Percentiles rank a stretch among this genome's conserved stretches.
Evolutionary conservation across 164 flowering plant species (phyloP).

Genomic region (Tetracentron sinense): DNA sequence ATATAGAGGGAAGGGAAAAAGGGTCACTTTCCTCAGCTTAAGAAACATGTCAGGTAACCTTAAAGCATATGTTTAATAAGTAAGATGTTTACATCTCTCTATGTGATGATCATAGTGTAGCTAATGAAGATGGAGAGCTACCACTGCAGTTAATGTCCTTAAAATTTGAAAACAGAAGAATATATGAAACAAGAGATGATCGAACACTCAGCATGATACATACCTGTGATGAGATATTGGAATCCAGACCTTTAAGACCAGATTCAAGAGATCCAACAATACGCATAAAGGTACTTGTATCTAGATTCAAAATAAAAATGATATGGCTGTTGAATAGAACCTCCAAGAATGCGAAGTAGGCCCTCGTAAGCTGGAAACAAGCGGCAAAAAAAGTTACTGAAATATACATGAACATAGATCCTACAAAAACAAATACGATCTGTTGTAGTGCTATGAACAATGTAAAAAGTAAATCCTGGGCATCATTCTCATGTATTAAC

Average conservation of each 20-base stretch:
- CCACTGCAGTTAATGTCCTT: too few relatives aligned
- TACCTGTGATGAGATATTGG: slow-evolving; percentile 90
- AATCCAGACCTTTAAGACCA: slow-evolving; percentile 84
- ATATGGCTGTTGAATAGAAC: slow-evolving; percentile 81
- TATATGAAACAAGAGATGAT: not conserved
- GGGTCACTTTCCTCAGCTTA: too few relatives aligned
- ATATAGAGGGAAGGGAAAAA: too few relatives aligned
- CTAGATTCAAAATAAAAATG: slow-evolving; percentile 62
- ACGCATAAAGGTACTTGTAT: slow-evolving; percentile 78
- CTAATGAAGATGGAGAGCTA: too few relatives aligned
- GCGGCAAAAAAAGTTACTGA: not conserved
- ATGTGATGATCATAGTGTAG: not conserved
- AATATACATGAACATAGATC: not conserved
- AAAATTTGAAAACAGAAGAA: too few relatives aligned
- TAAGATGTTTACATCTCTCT: not conserved
- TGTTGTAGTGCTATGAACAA: too few relatives aligned
- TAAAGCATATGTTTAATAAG: not conserved
- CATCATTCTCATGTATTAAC: too few relatives aligned
- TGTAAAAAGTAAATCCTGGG: too few relatives aligned
- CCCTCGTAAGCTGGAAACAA: slow-evolving; percentile 74
- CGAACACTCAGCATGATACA: slow-evolving; percentile 3
- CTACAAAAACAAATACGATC: not conserved
- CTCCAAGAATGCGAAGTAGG: slow-evolving; percentile 92
- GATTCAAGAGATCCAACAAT: slow-evolving; percentile 94
- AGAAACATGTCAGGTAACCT: too few relatives aligned